Evolutionary conservation across 164 flowering plant genomes (phyloP).

Genomic region (Brasenia schreberi): DNA sequence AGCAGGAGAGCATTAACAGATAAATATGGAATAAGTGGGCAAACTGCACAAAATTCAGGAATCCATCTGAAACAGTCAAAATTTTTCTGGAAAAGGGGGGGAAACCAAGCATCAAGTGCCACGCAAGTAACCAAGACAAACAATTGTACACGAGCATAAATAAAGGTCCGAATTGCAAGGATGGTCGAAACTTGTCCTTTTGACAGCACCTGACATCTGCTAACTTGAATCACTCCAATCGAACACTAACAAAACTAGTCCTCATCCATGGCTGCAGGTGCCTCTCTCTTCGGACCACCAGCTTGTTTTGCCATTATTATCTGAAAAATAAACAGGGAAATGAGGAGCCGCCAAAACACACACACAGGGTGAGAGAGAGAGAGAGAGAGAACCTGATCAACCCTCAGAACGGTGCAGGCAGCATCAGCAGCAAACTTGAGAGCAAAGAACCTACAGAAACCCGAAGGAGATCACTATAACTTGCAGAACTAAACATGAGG

Average conservation of each 20-base stretch:
- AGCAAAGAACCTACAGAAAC: conserved; percentile 54
- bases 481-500: background rate
- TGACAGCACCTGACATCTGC: no score
- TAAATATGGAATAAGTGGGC: no score
- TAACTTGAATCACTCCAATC: no score
- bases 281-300: conserved; percentile 73
- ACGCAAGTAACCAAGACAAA: no score
- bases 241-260: conserved; percentile 27
- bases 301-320: conserved; percentile 97
- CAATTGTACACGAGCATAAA: no score
- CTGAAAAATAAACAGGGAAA: conserved; percentile 21
- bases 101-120: no score
- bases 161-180: no score
- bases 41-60: no score
- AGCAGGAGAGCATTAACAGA: no score
- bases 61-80: no score
- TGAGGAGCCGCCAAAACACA: background rate
- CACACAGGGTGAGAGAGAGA: background rate
- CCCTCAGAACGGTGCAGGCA: conserved; percentile 85
- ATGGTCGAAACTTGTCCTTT: no score
- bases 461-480: background rate
- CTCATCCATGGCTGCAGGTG: conserved; percentile 78
- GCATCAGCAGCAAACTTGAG: conserved; percentile 94
- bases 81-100: no score
- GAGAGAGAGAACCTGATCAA: conserved; percentile 58